Evolutionary conservation across 2,329 filamentous ascomycete genomes (phyloP), one percentile per base, ranked within the genome.

Genomic region (Ophiostoma piceae): DNA sequence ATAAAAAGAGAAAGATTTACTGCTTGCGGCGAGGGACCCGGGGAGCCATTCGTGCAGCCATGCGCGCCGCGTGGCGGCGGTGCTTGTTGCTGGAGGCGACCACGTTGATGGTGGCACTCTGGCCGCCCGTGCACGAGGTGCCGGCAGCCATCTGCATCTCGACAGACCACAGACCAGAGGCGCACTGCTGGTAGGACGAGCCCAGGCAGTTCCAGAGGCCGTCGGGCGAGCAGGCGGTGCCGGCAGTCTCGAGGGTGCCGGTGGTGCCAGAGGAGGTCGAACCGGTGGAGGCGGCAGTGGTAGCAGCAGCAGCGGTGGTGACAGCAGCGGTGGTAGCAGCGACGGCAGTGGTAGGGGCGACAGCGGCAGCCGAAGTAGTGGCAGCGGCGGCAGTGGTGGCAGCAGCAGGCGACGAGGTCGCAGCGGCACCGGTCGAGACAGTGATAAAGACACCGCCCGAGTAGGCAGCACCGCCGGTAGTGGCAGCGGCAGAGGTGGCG

Each of bases 181-280:
- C 83, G 74, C 84, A 86, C 71, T 81, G 82, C 77, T 85, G 83
- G 80, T 83, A 86, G 22, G 79, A 77, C n/a, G 72, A 75, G 70
- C 83, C 77, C 67, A 84, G 76, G 76, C 84, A 86, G 78, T 83
- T 82, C 81, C 82, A 85, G 22, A 74, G 70, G 69, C 84, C 84
- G 73, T 85, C 84, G 19, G 77, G 69, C 65, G 76, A 77, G 80
- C 84, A 85, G 68, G 80, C 70, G 3, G 80, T 78, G 51, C 84
- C 84, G 6, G 76, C 78, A 1, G 82, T 74, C 32, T 80, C 72
- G 0, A 51, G 73, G 8, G 75, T 37, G 22, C 74, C 71, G 54
- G 72, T 72, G 37, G 11, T 32, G 74, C 69, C 29, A 7, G 69
- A 57, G 3, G 66, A 16, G 9, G 57, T 26, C n/a, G 71, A 68